Conservation (phyloP, 345 rosid species). For the Corchorus olitorius region DNA sequence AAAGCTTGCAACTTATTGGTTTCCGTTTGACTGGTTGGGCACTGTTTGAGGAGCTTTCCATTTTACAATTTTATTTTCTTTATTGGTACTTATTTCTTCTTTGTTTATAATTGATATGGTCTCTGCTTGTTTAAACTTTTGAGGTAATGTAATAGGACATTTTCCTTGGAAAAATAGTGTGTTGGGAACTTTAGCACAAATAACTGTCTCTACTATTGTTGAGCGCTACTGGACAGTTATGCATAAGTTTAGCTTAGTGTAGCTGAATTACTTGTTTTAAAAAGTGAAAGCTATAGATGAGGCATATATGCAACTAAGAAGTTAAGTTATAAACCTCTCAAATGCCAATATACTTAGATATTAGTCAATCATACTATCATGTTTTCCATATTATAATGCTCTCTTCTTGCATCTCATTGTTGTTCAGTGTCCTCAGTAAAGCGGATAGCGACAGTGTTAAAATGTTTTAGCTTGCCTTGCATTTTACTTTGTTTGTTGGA, state of each 20-base stretch:
- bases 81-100: neutral
- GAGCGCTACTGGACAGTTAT: neutral
- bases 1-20: neutral
- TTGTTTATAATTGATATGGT: neutral
- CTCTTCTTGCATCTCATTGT: neutral
- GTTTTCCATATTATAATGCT: neutral
- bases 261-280: neutral
- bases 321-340: too few relatives aligned
- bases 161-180: neutral
- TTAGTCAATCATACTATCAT: neutral
- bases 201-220: neutral
- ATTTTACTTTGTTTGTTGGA: neutral
- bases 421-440: neutral
- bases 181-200: neutral
- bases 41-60: neutral
- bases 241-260: neutral
- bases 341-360: neutral
- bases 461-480: neutral
- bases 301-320: neutral
- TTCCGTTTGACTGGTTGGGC: neutral
- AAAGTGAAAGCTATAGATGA: neutral
- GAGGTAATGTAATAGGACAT: neutral
- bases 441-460: neutral
- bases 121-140: neutral
- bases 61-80: neutral